These are phyloP conservation scores for Parafenestella ontariensis DNA, from an alignment of 2,329 filamentous ascomycete genomes.

Conservation along the genomic window DNA sequence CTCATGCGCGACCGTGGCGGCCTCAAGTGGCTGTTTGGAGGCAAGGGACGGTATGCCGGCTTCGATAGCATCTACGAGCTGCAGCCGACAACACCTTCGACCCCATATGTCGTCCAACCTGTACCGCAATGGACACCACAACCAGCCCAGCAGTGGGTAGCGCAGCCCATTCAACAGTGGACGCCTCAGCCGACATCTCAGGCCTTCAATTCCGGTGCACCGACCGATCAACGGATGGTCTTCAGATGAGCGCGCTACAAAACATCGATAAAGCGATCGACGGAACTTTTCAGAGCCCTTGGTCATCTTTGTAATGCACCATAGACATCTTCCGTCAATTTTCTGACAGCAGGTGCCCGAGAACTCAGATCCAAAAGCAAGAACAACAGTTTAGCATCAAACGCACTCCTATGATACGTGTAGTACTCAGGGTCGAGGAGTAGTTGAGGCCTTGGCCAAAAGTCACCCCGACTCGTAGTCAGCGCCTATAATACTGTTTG, in stretches of 20 bases:
- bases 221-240: slow-evolving; percentile 4
- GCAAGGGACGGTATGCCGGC: slow-evolving; percentile 36
- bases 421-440: too few relatives aligned
- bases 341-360: too few relatives aligned
- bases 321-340: too few relatives aligned
- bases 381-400: too few relatives aligned
- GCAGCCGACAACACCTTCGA: slow-evolving; percentile 7
- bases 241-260: not conserved
- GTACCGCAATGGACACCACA: slow-evolving; percentile 13
- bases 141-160: slow-evolving; percentile 13
- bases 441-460: too few relatives aligned
- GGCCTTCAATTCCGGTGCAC: slow-evolving; percentile 3
- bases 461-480: not conserved
- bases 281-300: too few relatives aligned
- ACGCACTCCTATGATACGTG: too few relatives aligned
- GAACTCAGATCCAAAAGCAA: too few relatives aligned
- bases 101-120: slow-evolving; percentile 4
- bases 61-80: slow-evolving; percentile 37
- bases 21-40: slow-evolving; percentile 34
- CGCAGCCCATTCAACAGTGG: slow-evolving; percentile 12
- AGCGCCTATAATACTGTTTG: too few relatives aligned
- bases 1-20: slow-evolving; percentile 36
- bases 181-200: not conserved
- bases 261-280: too few relatives aligned
- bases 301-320: too few relatives aligned